These are phyloP conservation scores for Boletus reticulatus DNA, from an alignment of 768 basidiomycete genomes.

Conservation along the genomic window DNA sequence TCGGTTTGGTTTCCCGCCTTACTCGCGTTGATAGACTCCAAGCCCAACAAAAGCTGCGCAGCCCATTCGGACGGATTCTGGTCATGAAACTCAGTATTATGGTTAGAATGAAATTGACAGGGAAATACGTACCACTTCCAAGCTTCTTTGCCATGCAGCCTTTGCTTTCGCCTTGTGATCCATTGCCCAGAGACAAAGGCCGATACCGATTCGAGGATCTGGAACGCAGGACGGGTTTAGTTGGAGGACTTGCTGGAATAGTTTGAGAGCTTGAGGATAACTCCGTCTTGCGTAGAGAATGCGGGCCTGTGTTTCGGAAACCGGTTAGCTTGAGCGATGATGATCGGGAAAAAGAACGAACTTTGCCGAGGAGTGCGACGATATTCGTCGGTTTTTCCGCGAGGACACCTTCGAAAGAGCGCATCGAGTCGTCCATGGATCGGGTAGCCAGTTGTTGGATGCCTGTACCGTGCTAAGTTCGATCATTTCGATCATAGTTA, in stretches of 20 bases:
- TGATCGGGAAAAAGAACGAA: constrained; percentile 23
- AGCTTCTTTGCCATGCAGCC: constrained; percentile 86
- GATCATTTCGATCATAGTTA: not conserved
- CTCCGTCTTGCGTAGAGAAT: constrained; percentile 79
- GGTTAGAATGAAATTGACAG: not conserved
- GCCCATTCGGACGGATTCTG: constrained; percentile 81
- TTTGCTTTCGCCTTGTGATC: constrained; percentile 80
- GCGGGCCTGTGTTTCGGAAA: constrained; percentile 53
- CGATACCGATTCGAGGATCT: constrained; percentile 95
- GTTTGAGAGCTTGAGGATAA: constrained; percentile 74
- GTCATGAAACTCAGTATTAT: not conserved
- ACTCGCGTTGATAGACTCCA: constrained; percentile 85
- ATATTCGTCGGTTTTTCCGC: constrained; percentile 79
- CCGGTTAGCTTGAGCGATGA: not conserved
- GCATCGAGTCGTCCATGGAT: constrained; percentile 77
- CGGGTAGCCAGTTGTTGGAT: constrained; percentile 80
- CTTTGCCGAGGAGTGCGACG: constrained; percentile 86
- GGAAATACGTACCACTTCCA: constrained; percentile 69
- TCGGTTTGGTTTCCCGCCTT: constrained; percentile 66
- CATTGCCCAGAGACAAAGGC: constrained; percentile 89
- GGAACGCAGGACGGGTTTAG: constrained; percentile 79
- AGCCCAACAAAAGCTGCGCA: constrained; percentile 76
- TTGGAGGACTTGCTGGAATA: constrained; percentile 82
- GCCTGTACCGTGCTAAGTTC: constrained; percentile 42
- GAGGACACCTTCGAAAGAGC: constrained; percentile 80